These are phyloP conservation scores for Pseudogymnoascus sp. DNA, from an alignment of 2,329 filamentous ascomycete genomes.

Conservation along the genomic window DNA sequence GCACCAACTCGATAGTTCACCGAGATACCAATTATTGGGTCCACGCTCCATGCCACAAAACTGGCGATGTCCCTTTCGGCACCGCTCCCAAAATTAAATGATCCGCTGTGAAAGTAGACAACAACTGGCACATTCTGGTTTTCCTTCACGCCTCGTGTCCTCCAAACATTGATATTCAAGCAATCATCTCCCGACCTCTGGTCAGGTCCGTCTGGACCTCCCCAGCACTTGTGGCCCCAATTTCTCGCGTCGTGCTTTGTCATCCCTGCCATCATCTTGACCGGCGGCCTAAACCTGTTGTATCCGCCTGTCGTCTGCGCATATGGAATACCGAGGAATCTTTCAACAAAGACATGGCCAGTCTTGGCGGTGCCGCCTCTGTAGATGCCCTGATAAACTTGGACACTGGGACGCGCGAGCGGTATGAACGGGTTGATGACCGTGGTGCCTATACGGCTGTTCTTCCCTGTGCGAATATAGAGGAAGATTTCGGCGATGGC, in stretches of 20 bases:
- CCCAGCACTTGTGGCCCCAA: neutral
- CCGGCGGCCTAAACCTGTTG: conserved; percentile 32
- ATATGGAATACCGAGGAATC: conserved; percentile 41
- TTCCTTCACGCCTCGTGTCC: conserved; percentile 23
- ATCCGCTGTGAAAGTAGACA: conserved; percentile 56
- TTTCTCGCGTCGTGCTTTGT: neutral
- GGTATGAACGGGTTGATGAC: conserved; percentile 4
- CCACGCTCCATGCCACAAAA: conserved; percentile 45
- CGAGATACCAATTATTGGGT: conserved; percentile 45
- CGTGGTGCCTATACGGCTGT: neutral
- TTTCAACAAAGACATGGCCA: conserved; percentile 28
- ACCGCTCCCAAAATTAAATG: conserved; percentile 47
- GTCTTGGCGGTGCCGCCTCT: neutral
- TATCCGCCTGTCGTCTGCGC: conserved; percentile 37
- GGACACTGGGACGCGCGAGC: conserved; percentile 1
- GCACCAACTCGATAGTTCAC: conserved; percentile 55
- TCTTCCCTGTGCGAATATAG: conserved; percentile 3
- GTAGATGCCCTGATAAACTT: neutral
- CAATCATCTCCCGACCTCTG: conserved; percentile 38
- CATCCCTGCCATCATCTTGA: conserved; percentile 33
- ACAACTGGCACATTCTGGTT: conserved; percentile 37
- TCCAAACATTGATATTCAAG: conserved; percentile 43
- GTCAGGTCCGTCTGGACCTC: conserved; percentile 1
- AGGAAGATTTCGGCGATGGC: neutral
- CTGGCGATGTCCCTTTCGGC: conserved; percentile 48